phyloP scores from a whole-genome alignment of 257 asterid species.

The Solanum dulcamara region DNA sequence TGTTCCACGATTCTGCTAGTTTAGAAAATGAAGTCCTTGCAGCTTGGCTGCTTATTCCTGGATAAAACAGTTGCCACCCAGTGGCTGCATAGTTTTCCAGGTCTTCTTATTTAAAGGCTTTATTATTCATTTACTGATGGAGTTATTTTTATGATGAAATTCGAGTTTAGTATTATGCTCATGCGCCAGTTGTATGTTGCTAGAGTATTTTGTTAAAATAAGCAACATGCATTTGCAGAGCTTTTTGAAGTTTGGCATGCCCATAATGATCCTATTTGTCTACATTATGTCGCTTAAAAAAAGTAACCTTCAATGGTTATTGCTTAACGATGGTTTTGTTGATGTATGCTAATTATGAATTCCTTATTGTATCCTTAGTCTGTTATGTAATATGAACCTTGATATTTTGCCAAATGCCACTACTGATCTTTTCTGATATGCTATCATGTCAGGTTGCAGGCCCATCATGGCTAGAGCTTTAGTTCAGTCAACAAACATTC shows the following conservation, averaged over 20 bases:
- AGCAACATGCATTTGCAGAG: not conserved
- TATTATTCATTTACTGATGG: not conserved
- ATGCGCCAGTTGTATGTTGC: not conserved
- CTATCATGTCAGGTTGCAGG: slow-evolving; percentile 24
- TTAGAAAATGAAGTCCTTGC: not conserved
- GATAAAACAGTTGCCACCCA: not conserved
- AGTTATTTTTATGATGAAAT: not conserved
- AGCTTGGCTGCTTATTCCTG: not conserved
- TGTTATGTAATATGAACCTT: not conserved
- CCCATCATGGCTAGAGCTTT: slow-evolving; percentile 57
- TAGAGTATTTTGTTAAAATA: not conserved
- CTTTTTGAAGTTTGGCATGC: not conserved
- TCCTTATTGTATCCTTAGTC: not conserved
- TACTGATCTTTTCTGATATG: not conserved
- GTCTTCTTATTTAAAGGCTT: not conserved
- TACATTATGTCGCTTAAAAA: not conserved
- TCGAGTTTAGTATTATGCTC: not conserved
- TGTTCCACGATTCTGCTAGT: not conserved
- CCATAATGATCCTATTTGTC: not conserved
- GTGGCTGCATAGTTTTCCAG: not conserved
- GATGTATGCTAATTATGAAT: not conserved
- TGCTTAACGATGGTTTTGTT: not conserved
- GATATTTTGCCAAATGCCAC: not conserved
- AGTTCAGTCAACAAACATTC: slow-evolving; percentile 49
- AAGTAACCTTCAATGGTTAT: not conserved